These are phyloP conservation scores for Agaricus blazei DNA, from an alignment of 768 basidiomycete species.

Conservation along the genomic window DNA sequence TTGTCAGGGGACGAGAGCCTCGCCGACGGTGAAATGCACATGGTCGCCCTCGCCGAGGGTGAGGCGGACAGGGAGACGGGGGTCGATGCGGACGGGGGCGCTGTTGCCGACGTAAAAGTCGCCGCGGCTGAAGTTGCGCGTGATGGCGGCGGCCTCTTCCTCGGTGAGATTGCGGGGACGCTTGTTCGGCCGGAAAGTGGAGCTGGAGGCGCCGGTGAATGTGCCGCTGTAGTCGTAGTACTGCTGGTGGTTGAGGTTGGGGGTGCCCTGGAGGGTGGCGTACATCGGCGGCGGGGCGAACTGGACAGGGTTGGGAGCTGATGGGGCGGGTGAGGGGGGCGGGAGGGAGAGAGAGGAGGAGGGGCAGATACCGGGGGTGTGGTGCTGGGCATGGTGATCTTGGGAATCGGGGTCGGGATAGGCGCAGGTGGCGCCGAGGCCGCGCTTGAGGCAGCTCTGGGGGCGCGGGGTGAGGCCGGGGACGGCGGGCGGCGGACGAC, in stretches of 20 bases:
- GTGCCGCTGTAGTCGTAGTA: conserved; percentile 78
- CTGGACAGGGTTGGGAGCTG: conserved; percentile 29
- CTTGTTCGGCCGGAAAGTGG: conserved; percentile 77
- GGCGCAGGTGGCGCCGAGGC: conserved; percentile 61
- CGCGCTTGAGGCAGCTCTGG: conserved; percentile 80
- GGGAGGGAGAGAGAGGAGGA: not conserved
- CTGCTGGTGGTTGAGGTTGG: conserved; percentile 54
- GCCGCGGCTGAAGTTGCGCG: conserved; percentile 74
- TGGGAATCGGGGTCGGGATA: conserved; percentile 74
- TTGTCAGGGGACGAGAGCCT: conserved; percentile 29
- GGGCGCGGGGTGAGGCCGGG: not conserved
- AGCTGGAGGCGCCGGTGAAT: conserved; percentile 64
- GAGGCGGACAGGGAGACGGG: conserved; percentile 71
- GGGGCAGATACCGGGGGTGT: conserved; percentile 30
- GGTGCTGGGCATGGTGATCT: conserved; percentile 22
- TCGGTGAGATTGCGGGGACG: conserved; percentile 77
- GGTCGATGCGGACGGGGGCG: conserved; percentile 80
- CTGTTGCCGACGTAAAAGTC: conserved; percentile 81
- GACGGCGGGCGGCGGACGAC: conserved; percentile 2
- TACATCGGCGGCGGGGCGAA: conserved; percentile 49
- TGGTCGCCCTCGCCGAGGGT: conserved; percentile 80
- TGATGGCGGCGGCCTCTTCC: conserved; percentile 80
- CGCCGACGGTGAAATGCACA: conserved; percentile 59
- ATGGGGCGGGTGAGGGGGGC: conserved; percentile 9
- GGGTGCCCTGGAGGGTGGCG: conserved; percentile 37